A percentile compares a stretch with the other conserved stretches of the same genome.
Evolutionary conservation across 441 rosid species (phyloP).

Genomic region (Breynia disticha): DNA sequence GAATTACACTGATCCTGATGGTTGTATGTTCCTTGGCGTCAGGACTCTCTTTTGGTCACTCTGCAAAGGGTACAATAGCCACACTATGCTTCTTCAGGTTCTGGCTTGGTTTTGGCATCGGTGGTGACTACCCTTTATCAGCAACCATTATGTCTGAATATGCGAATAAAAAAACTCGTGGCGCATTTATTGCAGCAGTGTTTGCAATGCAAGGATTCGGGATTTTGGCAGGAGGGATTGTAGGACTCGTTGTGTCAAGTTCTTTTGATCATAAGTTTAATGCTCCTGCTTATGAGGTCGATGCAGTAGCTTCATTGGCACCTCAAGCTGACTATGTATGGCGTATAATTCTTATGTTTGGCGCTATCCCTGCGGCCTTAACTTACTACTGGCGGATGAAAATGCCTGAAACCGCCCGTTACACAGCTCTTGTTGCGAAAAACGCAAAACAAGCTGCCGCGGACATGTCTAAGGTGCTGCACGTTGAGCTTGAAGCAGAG

Average conservation of each 20-base stretch:
- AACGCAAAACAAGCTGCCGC: slow-evolving; percentile 54
- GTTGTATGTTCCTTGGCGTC: slow-evolving; percentile 55
- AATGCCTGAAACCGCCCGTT: slow-evolving; percentile 81
- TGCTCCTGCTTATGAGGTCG: slow-evolving; percentile 34
- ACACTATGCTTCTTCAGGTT: slow-evolving; percentile 76
- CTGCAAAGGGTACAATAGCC: slow-evolving; percentile 30
- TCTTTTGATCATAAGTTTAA: slow-evolving; percentile 33
- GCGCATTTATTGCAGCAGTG: slow-evolving; percentile 79
- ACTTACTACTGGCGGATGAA: slow-evolving; percentile 72
- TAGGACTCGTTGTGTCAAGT: slow-evolving; percentile 34
- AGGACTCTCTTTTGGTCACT: slow-evolving; percentile 52
- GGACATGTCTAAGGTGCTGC: slow-evolving; percentile 68
- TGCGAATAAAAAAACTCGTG: slow-evolving; percentile 71
- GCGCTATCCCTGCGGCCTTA: slow-evolving; percentile 60
- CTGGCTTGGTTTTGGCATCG: slow-evolving; percentile 86
- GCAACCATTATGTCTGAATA: slow-evolving; percentile 86
- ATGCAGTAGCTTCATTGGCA: slow-evolving; percentile 36
- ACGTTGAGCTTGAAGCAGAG: slow-evolving; percentile 46
- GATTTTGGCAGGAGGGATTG: slow-evolving; percentile 58
- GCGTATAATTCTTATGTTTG: slow-evolving; percentile 62
- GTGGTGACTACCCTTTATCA: slow-evolving; percentile 74
- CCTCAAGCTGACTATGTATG: slow-evolving; percentile 64
- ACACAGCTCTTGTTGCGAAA: slow-evolving; percentile 74
- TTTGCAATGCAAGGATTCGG: slow-evolving; percentile 90
- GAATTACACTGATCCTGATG: slow-evolving; percentile 63